phyloP scores from a whole-genome alignment of 2,329 filamentous ascomycete genomes.

The Trichocomaceae sp. region DNA sequence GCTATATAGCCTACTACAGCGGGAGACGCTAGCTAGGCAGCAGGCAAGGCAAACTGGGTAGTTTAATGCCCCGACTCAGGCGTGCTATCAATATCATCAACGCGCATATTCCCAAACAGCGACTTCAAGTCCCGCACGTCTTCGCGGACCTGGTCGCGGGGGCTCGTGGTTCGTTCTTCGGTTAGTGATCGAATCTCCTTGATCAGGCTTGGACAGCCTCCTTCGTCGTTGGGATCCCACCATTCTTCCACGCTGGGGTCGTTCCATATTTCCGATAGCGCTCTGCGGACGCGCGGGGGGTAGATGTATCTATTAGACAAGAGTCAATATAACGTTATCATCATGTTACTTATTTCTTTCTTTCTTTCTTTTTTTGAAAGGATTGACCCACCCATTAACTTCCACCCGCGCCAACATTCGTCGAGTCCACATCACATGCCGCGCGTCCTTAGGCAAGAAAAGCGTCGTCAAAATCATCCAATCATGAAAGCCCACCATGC shows the following conservation, averaged over 20 bases:
- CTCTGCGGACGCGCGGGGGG: conserved; percentile 63
- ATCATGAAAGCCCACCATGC: conserved; percentile 66
- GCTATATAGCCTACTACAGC: no score
- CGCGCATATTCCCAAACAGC: conserved; percentile 59
- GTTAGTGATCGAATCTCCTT: conserved; percentile 74
- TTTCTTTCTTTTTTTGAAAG: not conserved
- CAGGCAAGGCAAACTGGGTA: not conserved
- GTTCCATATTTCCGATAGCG: conserved; percentile 70
- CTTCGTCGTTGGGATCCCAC: conserved; percentile 84
- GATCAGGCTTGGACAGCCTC: conserved; percentile 66
- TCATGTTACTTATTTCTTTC: conserved; percentile 1
- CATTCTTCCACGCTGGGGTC: conserved; percentile 66
- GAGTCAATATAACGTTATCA: conserved; percentile 6
- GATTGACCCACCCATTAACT: conserved; percentile 60
- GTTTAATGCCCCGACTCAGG: conserved; percentile 3
- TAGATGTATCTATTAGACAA: conserved; percentile 65
- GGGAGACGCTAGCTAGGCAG: not conserved
- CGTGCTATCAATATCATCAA: conserved; percentile 42
- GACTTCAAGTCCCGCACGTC: conserved; percentile 68
- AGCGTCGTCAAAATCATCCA: conserved; percentile 68
- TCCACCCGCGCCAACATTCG: conserved; percentile 74
- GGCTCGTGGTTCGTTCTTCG: conserved; percentile 61
- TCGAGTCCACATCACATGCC: conserved; percentile 71
- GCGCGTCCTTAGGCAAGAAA: conserved; percentile 69
- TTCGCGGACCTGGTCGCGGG: conserved; percentile 48